These are phyloP conservation scores for Hippophae tibetana DNA, from an alignment of 306 rosid genomes.

Conservation along the genomic window DNA sequence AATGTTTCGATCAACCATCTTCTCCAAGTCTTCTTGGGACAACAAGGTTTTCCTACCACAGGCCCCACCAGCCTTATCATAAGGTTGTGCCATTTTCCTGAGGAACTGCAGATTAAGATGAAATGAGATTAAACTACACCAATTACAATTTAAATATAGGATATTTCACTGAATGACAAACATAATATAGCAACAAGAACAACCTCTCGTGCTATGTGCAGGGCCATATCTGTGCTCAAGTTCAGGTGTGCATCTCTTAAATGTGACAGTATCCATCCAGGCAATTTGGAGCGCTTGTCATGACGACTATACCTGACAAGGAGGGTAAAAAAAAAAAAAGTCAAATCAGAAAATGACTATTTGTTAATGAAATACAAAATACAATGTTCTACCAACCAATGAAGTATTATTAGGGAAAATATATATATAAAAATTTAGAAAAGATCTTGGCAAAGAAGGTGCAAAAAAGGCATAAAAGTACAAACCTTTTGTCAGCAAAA, in stretches of 20 bases:
- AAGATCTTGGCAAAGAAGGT: too few relatives aligned
- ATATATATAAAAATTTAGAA: too few relatives aligned
- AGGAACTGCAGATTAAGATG: slow-evolving; percentile 55
- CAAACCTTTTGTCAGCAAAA: slow-evolving; percentile 90
- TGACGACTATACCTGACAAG: slow-evolving; percentile 81
- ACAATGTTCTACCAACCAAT: not conserved
- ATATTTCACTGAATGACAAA: not conserved
- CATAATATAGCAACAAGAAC: slow-evolving; percentile 12
- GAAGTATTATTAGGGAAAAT: too few relatives aligned
- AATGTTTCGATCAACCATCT: slow-evolving; percentile 44
- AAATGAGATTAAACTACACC: not conserved
- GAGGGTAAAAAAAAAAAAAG: slow-evolving; percentile 4
- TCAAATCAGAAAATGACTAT: slow-evolving; percentile 1
- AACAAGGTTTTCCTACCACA: slow-evolving; percentile 61
- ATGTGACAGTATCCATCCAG: slow-evolving; percentile 90
- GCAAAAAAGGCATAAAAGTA: slow-evolving; percentile 3
- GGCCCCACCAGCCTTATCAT: slow-evolving; percentile 65
- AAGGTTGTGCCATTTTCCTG: slow-evolving; percentile 91
- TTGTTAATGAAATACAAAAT: not conserved
- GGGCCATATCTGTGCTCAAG: slow-evolving; percentile 98
- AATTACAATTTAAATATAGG: not conserved
- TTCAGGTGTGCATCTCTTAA: slow-evolving; percentile 88
- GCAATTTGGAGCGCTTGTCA: slow-evolving; percentile 91
- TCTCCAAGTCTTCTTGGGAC: slow-evolving; percentile 76
- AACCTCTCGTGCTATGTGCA: slow-evolving; percentile 89